Conservation (phyloP, 495 filamentous ascomycete genomes). For the Trichoderma orchidacearum region DNA sequence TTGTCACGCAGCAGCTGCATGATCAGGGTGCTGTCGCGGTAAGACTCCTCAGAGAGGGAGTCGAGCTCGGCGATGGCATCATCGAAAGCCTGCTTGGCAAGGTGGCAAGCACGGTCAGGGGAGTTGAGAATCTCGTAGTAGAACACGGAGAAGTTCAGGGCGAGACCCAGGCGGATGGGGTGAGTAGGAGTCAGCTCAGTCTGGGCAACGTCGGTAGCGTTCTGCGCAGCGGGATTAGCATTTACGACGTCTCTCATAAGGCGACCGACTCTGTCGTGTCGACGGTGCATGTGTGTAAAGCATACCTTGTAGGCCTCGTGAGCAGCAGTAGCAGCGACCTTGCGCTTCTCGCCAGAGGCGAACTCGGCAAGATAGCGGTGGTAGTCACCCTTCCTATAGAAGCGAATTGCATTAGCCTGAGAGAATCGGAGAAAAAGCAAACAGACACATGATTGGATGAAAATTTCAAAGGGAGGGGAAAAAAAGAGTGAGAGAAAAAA, state of each 20-base stretch:
- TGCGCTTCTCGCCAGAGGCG: constrained; percentile 96
- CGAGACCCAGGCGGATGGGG: constrained; percentile 95
- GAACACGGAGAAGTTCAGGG: constrained; percentile 99
- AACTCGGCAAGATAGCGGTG: constrained; percentile 99
- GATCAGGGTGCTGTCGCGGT: constrained; percentile 99
- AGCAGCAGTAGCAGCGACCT: constrained; percentile 87
- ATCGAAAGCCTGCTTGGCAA: constrained; percentile 98
- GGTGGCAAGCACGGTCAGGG: constrained; percentile 94
- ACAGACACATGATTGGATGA: neutral
- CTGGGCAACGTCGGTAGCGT: constrained; percentile 95
- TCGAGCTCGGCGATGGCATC: constrained; percentile 99
- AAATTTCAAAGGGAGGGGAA: neutral
- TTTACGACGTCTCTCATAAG: too few relatives aligned
- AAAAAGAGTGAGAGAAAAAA: too few relatives aligned
- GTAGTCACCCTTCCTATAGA: constrained; percentile 95
- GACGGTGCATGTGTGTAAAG: neutral
- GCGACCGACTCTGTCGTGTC: neutral
- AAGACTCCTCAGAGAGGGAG: constrained; percentile 95
- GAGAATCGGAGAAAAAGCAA: neutral
- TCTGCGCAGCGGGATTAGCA: constrained; percentile 31
- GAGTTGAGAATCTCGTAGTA: constrained; percentile 99
- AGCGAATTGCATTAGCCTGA: neutral
- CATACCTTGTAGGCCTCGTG: constrained; percentile 98
- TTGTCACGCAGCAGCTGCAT: constrained; percentile 99
- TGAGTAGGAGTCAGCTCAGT: constrained; percentile 96